Percentiles rank a stretch among this genome's conserved stretches.
Evolutionary conservation across 371 early-diverging fungal genomes (phyloP).

Genomic region (Chytridium lagenaria): DNA sequence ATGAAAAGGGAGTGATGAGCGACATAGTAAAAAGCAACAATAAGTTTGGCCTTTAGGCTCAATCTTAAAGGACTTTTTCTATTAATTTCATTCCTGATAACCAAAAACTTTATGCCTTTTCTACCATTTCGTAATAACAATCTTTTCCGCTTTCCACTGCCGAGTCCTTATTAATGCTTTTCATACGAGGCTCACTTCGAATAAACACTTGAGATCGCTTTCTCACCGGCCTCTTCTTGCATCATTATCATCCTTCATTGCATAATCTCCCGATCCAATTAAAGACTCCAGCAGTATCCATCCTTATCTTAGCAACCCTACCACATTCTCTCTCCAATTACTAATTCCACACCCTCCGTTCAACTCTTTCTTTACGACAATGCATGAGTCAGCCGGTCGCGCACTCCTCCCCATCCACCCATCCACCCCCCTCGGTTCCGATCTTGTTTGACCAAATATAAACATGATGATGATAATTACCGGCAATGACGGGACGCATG

Average conservation of each 20-base stretch:
- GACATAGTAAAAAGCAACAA: neutral
- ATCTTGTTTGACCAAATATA: neutral
- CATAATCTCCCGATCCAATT: no score
- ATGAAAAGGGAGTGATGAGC: neutral
- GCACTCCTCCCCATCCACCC: neutral
- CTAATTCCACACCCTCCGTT: neutral
- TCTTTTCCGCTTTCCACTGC: neutral
- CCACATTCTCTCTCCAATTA: neutral
- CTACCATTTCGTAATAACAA: neutral
- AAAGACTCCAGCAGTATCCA: neutral
- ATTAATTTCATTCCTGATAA: neutral
- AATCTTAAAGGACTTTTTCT: neutral
- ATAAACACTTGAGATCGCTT: no score
- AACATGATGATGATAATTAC: neutral
- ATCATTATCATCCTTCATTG: no score
- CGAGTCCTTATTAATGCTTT: no score
- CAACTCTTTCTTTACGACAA: neutral
- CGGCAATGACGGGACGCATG: conserved; percentile 8
- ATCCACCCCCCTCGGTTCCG: neutral
- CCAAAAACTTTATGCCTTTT: neutral
- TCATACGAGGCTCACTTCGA: no score
- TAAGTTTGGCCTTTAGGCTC: neutral
- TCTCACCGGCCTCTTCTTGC: no score
- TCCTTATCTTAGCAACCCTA: neutral
- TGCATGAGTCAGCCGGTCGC: neutral